Base-by-base conservation (phyloP, 768 basidiomycete species). In the Suillus sp. region DNA sequence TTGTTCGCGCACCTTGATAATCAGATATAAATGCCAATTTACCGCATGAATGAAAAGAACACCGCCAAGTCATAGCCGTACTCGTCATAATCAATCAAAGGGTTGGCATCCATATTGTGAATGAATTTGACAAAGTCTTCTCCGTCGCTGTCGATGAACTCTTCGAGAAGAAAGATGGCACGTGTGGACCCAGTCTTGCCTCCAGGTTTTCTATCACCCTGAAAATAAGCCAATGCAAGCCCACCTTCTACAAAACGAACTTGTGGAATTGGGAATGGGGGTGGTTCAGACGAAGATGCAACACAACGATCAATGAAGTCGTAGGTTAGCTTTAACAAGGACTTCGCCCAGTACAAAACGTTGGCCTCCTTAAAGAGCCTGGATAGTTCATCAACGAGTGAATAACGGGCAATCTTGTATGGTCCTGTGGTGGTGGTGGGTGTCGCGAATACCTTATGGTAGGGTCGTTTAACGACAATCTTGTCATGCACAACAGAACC, bases 271-370 rank as follows among this genome's bases (percentile, higher is more conserved):
- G 32, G 30, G n/a, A 66, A 68, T 7, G 65, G 62, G 4, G 53
- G 62, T 4, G 40, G 40, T 35, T 42, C 51, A 27, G 34, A 20
- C 2, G 62, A 27, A 6, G 42, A 25, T 6, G 13, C n/a, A 3
- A 67, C 3, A 16, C 47, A n/a, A 37, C 9, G 32, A 32, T 66
- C 61, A 35, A 66, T 53, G 22, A 61, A 63, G 18, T 51, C 25
- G 16, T 66, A 68, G 1, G 60, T 65, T 43, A 66, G 45, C 22
- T 56, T 53, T 22, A 68, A 40, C 1, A 68, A 48, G 1, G 62
- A 45, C 27, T 65, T 63, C 1, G 64, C 67, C 67, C 67, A 67
- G 25, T 62, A 67, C 13, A 65, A 51, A 25, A 63, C 7, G 16
- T 67, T 67, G 0, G 60, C 66, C 58, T 66, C 66, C 37, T 34